A percentile compares a stretch with the other conserved stretches of the same genome.
phyloP scores from a whole-genome alignment of 768 basidiomycete genomes.

The Hemileccinum rubropunctum region DNA sequence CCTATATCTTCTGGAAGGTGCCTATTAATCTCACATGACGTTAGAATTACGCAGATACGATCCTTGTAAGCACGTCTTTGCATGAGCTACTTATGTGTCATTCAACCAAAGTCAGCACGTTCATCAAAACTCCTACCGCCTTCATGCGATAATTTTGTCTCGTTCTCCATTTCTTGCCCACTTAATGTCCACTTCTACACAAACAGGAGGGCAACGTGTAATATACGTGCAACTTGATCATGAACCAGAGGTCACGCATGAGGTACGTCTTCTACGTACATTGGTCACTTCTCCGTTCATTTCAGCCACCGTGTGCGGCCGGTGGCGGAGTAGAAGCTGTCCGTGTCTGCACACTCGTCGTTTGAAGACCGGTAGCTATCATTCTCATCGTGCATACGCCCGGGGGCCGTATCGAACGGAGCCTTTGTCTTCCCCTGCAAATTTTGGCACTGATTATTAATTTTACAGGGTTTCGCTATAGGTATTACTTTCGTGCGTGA shows the following conservation, averaged over 20 bases:
- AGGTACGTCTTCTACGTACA: conserved; percentile 50
- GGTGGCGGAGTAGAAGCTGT: conserved; percentile 16
- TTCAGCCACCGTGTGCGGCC: conserved; percentile 29
- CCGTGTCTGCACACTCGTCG: conserved; percentile 15
- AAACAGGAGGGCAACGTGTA: conserved; percentile 58
- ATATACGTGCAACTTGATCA: conserved; percentile 75
- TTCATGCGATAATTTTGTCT: conserved; percentile 84
- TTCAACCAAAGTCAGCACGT: conserved; percentile 52
- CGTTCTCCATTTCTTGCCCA: conserved; percentile 87
- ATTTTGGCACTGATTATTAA: conserved; percentile 17
- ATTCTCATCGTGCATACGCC: conserved; percentile 12
- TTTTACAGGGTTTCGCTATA: conserved; percentile 66
- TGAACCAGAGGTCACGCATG: conserved; percentile 80
- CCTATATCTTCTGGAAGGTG: conserved; percentile 8
- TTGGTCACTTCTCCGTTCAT: conserved; percentile 27
- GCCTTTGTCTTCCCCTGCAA: conserved; percentile 7
- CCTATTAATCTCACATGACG: conserved; percentile 14
- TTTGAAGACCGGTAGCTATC: conserved; percentile 15
- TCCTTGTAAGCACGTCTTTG: conserved; percentile 53
- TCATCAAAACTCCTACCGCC: conserved; percentile 68
- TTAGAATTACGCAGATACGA: conserved; percentile 81
- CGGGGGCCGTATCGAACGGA: conserved; percentile 23
- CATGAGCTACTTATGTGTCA: conserved; percentile 5
- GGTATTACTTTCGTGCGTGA: conserved; percentile 38
- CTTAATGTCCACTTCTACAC: conserved; percentile 80